A percentile compares a stretch with the other conserved stretches of the same genome.
Evolutionary conservation across 352 stramenopile genomes (phyloP).

Genomic region (Aphanomyces euteiches): DNA sequence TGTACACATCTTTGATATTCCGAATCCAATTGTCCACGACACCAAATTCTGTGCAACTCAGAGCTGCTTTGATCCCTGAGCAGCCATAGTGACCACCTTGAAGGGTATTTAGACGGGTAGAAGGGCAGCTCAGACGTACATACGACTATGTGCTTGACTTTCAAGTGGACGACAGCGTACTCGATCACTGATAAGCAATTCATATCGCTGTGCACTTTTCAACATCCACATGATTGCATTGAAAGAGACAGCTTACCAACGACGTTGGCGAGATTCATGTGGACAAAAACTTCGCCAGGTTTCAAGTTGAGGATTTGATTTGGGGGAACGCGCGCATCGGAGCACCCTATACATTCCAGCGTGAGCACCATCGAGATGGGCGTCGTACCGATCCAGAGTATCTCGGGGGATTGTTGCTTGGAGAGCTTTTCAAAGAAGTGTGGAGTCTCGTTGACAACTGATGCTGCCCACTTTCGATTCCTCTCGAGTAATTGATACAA

Average conservation of each 20-base stretch:
- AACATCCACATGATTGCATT: background rate
- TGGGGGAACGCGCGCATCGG: slow-evolving; percentile 78
- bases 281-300: slow-evolving; percentile 85
- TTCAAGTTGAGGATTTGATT: slow-evolving; percentile 83
- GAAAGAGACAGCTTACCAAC: slow-evolving; percentile 36
- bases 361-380: background rate
- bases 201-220: slow-evolving; percentile 51
- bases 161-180: slow-evolving; percentile 83
- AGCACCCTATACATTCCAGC: slow-evolving; percentile 46
- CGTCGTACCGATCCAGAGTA: slow-evolving; percentile 70
- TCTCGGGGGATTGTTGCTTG: slow-evolving; percentile 75
- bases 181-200: slow-evolving; percentile 67
- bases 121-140: slow-evolving; percentile 32
- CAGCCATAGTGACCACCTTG: slow-evolving; percentile 84
- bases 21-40: slow-evolving; percentile 89
- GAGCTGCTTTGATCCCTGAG: slow-evolving; percentile 73
- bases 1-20: slow-evolving; percentile 58
- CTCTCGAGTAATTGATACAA: slow-evolving; percentile 17
- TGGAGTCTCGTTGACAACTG: slow-evolving; percentile 25
- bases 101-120: background rate
- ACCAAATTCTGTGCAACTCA: slow-evolving; percentile 70
- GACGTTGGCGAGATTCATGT: slow-evolving; percentile 84
- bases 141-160: slow-evolving; percentile 90
- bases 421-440: slow-evolving; percentile 79
- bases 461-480: slow-evolving; percentile 12